Evolutionary conservation across 2,329 filamentous ascomycete genomes (phyloP).

Genomic region (Ophiostoma ips): DNA sequence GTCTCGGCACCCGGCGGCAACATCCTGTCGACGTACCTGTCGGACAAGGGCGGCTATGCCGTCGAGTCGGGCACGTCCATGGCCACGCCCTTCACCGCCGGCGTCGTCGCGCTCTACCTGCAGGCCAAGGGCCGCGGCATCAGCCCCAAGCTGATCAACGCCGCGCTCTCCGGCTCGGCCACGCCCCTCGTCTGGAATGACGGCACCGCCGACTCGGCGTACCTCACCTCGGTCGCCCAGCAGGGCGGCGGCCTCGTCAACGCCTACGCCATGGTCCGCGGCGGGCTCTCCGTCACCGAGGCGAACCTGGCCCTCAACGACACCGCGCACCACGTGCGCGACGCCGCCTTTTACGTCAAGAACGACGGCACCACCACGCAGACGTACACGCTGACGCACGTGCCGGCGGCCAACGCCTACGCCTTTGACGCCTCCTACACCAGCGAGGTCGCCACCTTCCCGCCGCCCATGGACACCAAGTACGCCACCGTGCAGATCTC

Average conservation of each 20-base stretch:
- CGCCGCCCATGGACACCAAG: no score
- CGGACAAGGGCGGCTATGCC: constrained; percentile 18
- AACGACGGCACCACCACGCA: background rate
- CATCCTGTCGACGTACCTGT: constrained; percentile 31
- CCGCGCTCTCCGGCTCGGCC: background rate
- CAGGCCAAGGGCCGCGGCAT: background rate
- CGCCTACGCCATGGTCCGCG: background rate
- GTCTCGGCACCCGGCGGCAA: constrained; percentile 28
- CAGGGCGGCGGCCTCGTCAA: background rate
- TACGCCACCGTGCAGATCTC: no score
- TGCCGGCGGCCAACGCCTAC: background rate
- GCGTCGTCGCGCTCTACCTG: constrained; percentile 23
- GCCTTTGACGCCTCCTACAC: no score
- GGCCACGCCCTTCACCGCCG: constrained; percentile 33
- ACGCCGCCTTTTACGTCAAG: background rate
- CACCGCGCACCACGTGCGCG: background rate
- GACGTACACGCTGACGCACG: background rate
- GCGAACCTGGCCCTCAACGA: background rate
- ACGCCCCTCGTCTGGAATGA: background rate
- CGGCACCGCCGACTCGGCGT: background rate
- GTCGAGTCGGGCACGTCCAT: constrained; percentile 35
- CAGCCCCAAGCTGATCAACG: background rate
- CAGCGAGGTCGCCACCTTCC: no score
- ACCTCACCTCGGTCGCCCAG: background rate
- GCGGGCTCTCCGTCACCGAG: background rate